Evolutionary conservation across 2,329 filamentous ascomycete genomes (phyloP).

Genomic region (Daldinia sp.): DNA sequence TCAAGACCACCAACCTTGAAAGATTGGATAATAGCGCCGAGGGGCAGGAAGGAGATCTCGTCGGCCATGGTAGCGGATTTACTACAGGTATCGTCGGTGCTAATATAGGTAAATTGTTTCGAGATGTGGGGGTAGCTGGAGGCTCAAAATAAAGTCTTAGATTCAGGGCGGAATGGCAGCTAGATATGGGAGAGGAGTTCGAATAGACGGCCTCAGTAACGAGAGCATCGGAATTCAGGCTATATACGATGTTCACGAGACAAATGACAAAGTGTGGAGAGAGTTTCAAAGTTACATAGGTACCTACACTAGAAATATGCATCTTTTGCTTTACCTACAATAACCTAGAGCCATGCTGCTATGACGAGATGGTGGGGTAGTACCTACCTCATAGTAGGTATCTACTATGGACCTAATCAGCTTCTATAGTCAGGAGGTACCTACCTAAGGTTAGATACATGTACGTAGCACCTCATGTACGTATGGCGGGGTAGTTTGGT

Average conservation of each 20-base stretch:
- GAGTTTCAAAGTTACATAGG: constrained; percentile 1
- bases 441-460: no score
- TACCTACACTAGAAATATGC: no score
- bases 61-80: constrained; percentile 46
- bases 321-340: background rate
- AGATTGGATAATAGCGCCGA: constrained; percentile 82
- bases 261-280: constrained; percentile 26
- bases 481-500: constrained; percentile 31
- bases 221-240: constrained; percentile 36
- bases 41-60: constrained; percentile 71
- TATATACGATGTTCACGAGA: constrained; percentile 35
- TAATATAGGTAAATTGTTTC: constrained; percentile 9
- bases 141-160: constrained; percentile 1
- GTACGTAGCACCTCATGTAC: no score
- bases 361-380: constrained; percentile 33
- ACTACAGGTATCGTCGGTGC: background rate
- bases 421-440: no score
- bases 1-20: constrained; percentile 80
- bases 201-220: constrained; percentile 4
- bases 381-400: no score
- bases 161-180: constrained; percentile 19
- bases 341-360: constrained; percentile 15
- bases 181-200: constrained; percentile 21
- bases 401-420: no score
- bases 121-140: constrained; percentile 1